phyloP scores from a whole-genome alignment of 768 basidiomycete species.

The Kwoniella heveanensis region DNA sequence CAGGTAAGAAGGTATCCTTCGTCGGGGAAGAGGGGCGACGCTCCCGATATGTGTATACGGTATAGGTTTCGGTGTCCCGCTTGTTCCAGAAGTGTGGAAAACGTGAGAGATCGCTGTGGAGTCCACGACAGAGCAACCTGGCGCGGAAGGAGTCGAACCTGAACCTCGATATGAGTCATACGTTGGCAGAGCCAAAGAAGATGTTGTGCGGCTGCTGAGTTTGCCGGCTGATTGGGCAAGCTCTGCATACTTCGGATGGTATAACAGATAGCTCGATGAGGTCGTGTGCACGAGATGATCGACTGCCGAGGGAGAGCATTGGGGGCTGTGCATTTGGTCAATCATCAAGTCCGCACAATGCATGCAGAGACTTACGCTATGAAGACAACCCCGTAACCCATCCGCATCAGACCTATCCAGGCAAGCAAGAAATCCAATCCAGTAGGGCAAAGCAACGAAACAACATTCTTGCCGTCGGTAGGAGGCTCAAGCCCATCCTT shows the following conservation, averaged over 20 bases:
- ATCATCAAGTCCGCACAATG: no score
- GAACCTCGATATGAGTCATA: background rate
- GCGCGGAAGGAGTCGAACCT: background rate
- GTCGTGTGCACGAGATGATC: constrained; percentile 59
- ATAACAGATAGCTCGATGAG: constrained; percentile 57
- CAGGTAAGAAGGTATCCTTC: constrained; percentile 34
- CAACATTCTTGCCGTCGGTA: constrained; percentile 12
- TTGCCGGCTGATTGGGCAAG: constrained; percentile 52
- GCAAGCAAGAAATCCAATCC: constrained; percentile 47
- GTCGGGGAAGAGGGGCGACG: constrained; percentile 45
- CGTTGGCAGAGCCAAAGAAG: background rate
- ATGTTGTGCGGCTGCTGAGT: background rate
- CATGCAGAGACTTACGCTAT: constrained; percentile 54
- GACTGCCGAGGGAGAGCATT: constrained; percentile 59
- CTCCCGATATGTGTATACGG: constrained; percentile 57
- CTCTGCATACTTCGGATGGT: constrained; percentile 56
- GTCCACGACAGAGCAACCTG: constrained; percentile 2
- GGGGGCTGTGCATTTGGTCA: no score
- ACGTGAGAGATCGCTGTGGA: constrained; percentile 43
- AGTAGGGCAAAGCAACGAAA: constrained; percentile 47
- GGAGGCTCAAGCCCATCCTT: constrained; percentile 1
- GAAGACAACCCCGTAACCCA: constrained; percentile 49
- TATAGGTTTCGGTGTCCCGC: constrained; percentile 61
- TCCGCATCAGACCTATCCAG: constrained; percentile 49
- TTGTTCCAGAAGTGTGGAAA: constrained; percentile 61